Base-by-base conservation (phyloP, 768 basidiomycete species). In the Gyrodon lividus region DNA sequence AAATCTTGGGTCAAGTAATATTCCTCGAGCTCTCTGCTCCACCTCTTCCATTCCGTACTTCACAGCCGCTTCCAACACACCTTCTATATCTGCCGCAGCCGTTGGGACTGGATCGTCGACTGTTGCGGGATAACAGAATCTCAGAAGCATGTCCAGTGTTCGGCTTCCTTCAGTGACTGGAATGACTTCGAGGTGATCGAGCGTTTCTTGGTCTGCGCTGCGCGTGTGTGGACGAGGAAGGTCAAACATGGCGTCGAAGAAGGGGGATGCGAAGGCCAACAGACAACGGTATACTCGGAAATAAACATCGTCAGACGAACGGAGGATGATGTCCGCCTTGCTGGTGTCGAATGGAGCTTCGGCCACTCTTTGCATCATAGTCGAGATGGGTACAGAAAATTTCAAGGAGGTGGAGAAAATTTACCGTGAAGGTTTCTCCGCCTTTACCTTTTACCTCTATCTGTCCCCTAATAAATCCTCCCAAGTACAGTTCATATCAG, bases 301-400 rank as follows among this genome's bases (percentile, higher is more conserved):
- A 35, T 67, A 54, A 12, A 67, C 46, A 28, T 59, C 42, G 47
- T 83, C 82, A 31, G 76, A 79, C 8, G 82, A 77, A 48, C 75
- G 74, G 35, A 83, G 63, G 53, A 79, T 71, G 35, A 82, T 66
- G 50, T 82, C 79, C 35, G 77, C 77, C 47, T 73, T 72, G 19
- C 67, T 66, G 42, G 74, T 65, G 47, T 82, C 63, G 62, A 83
- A 82, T 1, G 80, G 79, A 6, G 62, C 37, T 53, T 50, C 23
- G 17, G 67, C 67, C 39, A 61, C 59, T 47, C 45, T 50, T 12
- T 33, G 45, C 65, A 68, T 66, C 6, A 35, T 20, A 44, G 50
- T 43, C 8, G 35, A 41, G 44, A 6, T 34, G 20, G 31, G 33
- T 9, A 12, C 13, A 14, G 5, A 14, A 31, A 12, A 5, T 31